Evolutionary conservation across 208 protist species (phyloP), one percentile per base, ranked within the genome.

Genomic region (Trypanosoma boissoni): DNA sequence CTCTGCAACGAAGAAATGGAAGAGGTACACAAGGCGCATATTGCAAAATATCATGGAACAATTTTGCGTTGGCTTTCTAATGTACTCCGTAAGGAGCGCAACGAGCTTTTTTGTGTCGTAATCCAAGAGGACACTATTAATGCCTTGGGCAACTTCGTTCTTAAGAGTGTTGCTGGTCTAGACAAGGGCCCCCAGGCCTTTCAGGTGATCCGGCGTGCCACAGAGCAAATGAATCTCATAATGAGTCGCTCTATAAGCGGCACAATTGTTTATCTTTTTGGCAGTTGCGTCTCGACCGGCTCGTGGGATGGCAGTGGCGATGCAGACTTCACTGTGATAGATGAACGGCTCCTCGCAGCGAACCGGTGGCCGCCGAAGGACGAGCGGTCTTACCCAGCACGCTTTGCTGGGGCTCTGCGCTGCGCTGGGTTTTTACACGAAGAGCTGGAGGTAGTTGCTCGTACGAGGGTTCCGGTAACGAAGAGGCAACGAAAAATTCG

Each of bases 231-330:
- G 9, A 42, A 76, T 32, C 4, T 31, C 28, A 54, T 64, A 32
- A 34, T 59, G 3, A 2, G 10, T 0, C 36, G 32, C 20, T 56
- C 81, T 14, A 20, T 76, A 8, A 24, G 48, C 1, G 42, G 28
- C 1, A 20, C 60, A 12, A 0, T 23, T 8, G 73, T 88, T 16
- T 94, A 80, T 67, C 55, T 77, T 20, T 94, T 94, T 45, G 88
- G 88, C 58, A 88, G 83, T 39, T 80, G 77, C 41, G 82, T 92
- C 8, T 71, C 84, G 7, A 78, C 74, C 63, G 83, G 83, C 39
- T 77, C 52, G 9, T 94, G 88, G 84, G 88, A 94, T 65, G 88
- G 88, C 10, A 32, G 63, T 7, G 72, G 80, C 1, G 88, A 94
- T 55, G 80, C 66, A 28, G 88, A 94, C 60, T 92, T 92, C 58